Conservation (phyloP, 2,329 filamentous ascomycete genomes). For the Colletotrichum theobromicola region DNA sequence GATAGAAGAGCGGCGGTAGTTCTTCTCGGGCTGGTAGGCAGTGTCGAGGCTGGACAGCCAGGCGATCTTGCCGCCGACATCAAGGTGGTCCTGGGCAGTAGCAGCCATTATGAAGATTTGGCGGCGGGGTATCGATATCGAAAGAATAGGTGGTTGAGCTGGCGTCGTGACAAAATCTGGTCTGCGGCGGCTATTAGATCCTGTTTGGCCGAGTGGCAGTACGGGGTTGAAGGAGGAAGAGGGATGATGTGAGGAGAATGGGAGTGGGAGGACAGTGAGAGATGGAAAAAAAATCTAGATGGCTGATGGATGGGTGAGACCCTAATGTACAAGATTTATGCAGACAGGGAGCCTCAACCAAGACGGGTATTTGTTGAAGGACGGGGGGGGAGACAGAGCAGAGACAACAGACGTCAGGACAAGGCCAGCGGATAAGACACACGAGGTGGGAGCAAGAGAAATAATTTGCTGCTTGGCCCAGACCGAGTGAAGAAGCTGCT, state of each 20-base stretch:
- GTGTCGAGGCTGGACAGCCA: constrained; percentile 81
- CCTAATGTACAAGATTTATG: constrained; percentile 5
- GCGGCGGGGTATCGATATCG: not conserved
- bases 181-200: constrained; percentile 15
- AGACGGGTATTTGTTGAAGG: constrained; percentile 18
- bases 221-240: not conserved
- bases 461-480: constrained; percentile 9
- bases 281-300: constrained; percentile 1
- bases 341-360: constrained; percentile 12
- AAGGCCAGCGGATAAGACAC: not conserved
- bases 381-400: not conserved
- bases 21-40: constrained; percentile 82
- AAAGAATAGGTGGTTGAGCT: not conserved
- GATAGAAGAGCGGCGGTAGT: constrained; percentile 96
- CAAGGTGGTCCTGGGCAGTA: constrained; percentile 85
- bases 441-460: constrained; percentile 5
- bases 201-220: not conserved
- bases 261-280: not conserved
- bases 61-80: constrained; percentile 72
- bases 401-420: not conserved
- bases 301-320: constrained; percentile 8
- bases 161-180: not conserved
- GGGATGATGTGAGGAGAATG: not conserved
- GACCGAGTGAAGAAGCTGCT: not conserved
- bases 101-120: constrained; percentile 47